Percentiles rank a stretch among this genome's conserved stretches.
phyloP scores from a whole-genome alignment of 805 yeast genomes.

The Allodekkera sacchari region DNA sequence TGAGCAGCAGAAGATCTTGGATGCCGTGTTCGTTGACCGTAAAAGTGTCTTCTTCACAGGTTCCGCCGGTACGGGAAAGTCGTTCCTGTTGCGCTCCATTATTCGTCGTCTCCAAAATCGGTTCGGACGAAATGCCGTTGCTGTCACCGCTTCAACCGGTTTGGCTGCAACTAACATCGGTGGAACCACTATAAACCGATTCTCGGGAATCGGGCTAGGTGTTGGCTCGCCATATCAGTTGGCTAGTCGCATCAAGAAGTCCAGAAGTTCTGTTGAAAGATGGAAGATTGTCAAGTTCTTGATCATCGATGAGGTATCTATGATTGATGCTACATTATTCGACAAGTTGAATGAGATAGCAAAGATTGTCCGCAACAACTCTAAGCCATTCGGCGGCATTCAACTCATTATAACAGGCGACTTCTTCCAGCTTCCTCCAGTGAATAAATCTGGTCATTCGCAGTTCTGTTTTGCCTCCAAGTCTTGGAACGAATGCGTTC shows the following conservation, averaged over 20 bases:
- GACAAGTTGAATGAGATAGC: conserved; percentile 72
- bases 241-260: conserved; percentile 39
- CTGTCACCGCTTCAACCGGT: conserved; percentile 94
- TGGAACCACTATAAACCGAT: conserved; percentile 80
- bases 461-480: conserved; percentile 69
- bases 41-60: conserved; percentile 69
- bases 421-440: conserved; percentile 93
- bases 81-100: conserved; percentile 56
- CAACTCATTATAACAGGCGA: conserved; percentile 91
- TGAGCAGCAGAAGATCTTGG: conserved; percentile 43
- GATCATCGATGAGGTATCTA: conserved; percentile 87
- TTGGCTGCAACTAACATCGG: conserved; percentile 92
- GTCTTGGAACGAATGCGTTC: conserved; percentile 59
- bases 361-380: conserved; percentile 35
- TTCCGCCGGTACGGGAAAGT: conserved; percentile 84
- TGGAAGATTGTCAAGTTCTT: conserved; percentile 70
- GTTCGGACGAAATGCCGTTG: conserved; percentile 46
- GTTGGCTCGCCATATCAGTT: conserved; percentile 38
- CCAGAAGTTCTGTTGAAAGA: conserved; percentile 32
- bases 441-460: conserved; percentile 34
- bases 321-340: conserved; percentile 77
- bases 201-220: conserved; percentile 82
- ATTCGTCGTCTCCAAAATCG: conserved; percentile 42
- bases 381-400: conserved; percentile 85
- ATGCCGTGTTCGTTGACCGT: conserved; percentile 40